These are phyloP conservation scores for Platismatia glauca DNA, from an alignment of 495 filamentous ascomycete genomes.

Conservation along the genomic window DNA sequence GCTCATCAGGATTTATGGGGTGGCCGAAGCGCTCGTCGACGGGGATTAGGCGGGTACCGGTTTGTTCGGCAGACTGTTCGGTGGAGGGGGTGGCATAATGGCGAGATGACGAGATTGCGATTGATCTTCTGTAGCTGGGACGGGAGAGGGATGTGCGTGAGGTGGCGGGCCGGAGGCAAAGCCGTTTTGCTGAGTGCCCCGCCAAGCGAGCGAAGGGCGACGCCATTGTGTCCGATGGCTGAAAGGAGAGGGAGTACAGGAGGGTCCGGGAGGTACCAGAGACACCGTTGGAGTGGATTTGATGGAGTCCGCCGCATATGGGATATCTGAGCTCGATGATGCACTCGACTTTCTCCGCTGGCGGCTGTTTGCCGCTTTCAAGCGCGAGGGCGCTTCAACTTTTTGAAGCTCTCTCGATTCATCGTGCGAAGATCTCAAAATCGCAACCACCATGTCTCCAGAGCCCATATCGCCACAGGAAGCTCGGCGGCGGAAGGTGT, in stretches of 20 bases:
- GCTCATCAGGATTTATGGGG: constrained; percentile 39
- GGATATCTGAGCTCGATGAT: constrained; percentile 9
- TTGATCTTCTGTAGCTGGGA: constrained; percentile 49
- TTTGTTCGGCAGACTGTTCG: constrained; percentile 40
- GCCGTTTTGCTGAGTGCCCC: constrained; percentile 54
- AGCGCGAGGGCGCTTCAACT: constrained; percentile 9
- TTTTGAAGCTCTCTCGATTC: constrained; percentile 7
- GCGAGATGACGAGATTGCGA: constrained; percentile 60
- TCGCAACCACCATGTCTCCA: constrained; percentile 40
- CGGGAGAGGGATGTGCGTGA: constrained; percentile 26
- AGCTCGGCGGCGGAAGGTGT: constrained; percentile 42
- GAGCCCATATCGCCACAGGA: constrained; percentile 41
- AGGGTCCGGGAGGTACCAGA: not conserved
- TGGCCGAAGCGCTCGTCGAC: constrained; percentile 49
- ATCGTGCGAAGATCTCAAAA: constrained; percentile 2
- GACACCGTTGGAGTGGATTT: not conserved
- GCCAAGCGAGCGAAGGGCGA: constrained; percentile 55
- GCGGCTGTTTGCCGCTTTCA: constrained; percentile 5
- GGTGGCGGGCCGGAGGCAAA: constrained; percentile 47
- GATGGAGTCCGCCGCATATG: constrained; percentile 5
- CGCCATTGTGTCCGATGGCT: constrained; percentile 47
- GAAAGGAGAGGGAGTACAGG: not conserved
- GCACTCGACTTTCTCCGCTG: constrained; percentile 12
- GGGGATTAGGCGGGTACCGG: constrained; percentile 51
- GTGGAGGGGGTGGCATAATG: constrained; percentile 45